phyloP scores from a whole-genome alignment of 768 basidiomycete species.

The Suillus spraguei region DNA sequence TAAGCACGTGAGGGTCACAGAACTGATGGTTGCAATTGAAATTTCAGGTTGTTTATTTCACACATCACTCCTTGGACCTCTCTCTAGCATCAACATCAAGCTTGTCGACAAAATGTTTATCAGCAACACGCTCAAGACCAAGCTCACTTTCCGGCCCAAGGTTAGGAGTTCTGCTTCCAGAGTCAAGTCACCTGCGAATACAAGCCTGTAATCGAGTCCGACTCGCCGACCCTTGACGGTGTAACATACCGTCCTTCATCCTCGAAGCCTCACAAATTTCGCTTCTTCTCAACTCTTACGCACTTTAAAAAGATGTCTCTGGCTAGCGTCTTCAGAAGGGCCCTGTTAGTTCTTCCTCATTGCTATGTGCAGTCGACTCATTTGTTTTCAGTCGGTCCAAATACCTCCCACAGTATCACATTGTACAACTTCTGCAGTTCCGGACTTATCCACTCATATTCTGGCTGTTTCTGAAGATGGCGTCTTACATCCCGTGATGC shows the following conservation, averaged over 20 bases:
- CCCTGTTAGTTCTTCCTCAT: neutral
- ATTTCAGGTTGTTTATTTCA: neutral
- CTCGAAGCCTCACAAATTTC: neutral
- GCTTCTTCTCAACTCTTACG: neutral
- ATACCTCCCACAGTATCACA: neutral
- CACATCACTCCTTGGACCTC: constrained; percentile 2
- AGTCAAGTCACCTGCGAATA: neutral
- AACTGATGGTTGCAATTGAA: neutral
- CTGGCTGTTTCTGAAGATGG: constrained; percentile 1
- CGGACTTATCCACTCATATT: neutral
- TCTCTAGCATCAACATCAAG: neutral
- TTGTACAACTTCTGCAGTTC: neutral
- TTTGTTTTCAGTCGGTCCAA: neutral
- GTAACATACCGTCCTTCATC: neutral
- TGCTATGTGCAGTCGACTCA: neutral
- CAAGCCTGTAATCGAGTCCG: neutral
- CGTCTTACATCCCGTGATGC: neutral
- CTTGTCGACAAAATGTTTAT: neutral
- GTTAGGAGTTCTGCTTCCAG: neutral
- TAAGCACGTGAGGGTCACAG: neutral
- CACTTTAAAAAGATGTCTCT: neutral
- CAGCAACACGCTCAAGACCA: neutral
- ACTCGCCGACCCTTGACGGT: neutral
- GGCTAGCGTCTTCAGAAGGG: neutral
- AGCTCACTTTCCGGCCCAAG: neutral